Conservation (phyloP, 139 green algal genomes). For the Closterium sp. region DNA sequence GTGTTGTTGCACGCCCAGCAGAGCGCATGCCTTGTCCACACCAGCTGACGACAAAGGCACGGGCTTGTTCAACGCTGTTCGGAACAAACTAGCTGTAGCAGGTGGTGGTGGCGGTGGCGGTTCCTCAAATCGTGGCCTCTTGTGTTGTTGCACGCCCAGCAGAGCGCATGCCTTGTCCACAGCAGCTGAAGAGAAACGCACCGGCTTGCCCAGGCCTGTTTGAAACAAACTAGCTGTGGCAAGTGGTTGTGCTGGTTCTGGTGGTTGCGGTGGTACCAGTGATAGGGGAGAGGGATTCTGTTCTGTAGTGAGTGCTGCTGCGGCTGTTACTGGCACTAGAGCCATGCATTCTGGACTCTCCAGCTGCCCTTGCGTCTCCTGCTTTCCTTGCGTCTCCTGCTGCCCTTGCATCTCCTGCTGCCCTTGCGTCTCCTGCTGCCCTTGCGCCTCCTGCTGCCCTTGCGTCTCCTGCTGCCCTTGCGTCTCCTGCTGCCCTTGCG, state of each 20-base stretch:
- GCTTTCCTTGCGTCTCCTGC: neutral
- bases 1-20: neutral
- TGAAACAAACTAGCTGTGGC: neutral
- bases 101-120: no score
- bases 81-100: neutral
- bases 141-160: neutral
- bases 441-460: neutral
- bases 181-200: neutral
- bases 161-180: conserved; percentile 11
- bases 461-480: neutral
- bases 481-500: neutral
- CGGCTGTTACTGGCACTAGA: neutral
- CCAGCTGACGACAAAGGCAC: neutral
- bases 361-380: neutral
- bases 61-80: neutral
- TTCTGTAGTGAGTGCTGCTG: neutral
- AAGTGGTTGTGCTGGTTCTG: neutral
- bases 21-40: neutral
- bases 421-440: neutral
- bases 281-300: neutral
- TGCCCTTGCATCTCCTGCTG: neutral
- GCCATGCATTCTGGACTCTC: neutral
- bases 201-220: conserved; percentile 10
- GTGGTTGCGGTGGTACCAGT: neutral
- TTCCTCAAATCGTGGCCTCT: neutral